Base-by-base conservation (phyloP, 2,329 filamentous ascomycete genomes). In the Pseudogymnoascus sp. region DNA sequence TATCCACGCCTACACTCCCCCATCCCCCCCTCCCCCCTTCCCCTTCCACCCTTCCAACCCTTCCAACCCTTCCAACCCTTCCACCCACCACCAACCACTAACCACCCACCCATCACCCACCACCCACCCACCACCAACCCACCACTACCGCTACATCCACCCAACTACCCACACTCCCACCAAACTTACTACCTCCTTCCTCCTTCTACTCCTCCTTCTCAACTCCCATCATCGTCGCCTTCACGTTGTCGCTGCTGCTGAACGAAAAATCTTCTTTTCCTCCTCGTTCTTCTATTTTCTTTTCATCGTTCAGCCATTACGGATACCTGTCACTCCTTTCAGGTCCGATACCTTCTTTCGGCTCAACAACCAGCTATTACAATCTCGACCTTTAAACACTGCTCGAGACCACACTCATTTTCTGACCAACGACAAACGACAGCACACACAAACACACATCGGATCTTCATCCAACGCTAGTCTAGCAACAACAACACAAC, bases 301-400 rank as follows among this genome's bases (percentile, higher is more conserved):
- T 71, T 72, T 69, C 67, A 64, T 66, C 61, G 63, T 65, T 68
- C 66, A 67, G 67, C 68, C 69, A 71, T 69, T 73, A 71, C 74
- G 74, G 76, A 70, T 74, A 76, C 76, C 78, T 79, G 79, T 76
- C 78, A 80, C 78, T 81, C 79, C 73, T 81, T 81, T 74, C 79
- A 78, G 78, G 74, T 72, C 75, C 75, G 73, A 72, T 74, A 74
- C 73, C 72, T 74, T 76, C 76, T 66, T 74, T 74, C 68, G 70
- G 69, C 68, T 69, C 67, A 63, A 42, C 62, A 63, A 63, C 40
- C 44, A 47, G 26, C 64, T 63, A 65, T 64, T 67, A 64, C 53
- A 64, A 66, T 69, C 68, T 65, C 35, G 44, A 44, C 67, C 67
- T 36, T 42, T 64, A 61, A 38, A 53, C n/a, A 60, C 65, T 68